Evolutionary conservation across 768 basidiomycete genomes (phyloP), one percentile per base, ranked within the genome.

Genomic region (Leccinum subgranulosum): DNA sequence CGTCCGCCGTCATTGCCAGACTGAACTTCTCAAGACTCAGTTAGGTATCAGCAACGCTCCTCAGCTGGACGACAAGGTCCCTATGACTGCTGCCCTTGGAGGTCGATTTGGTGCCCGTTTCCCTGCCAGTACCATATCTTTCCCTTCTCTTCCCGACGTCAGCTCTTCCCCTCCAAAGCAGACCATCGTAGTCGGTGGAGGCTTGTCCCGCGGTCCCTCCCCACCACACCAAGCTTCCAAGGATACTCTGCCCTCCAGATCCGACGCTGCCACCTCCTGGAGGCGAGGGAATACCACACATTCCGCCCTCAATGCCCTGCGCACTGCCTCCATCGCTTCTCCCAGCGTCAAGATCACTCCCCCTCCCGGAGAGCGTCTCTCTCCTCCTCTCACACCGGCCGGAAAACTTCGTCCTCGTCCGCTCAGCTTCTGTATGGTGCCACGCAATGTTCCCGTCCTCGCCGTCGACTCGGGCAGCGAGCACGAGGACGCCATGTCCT

Each of bases 241-340:
- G 39, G 70, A 71, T 23, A 60, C 28, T 46, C 66, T 73, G 6
- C 83, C 86, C n/a, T 92, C 90, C 69, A 92, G 90, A 73, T 92
- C 91, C 2, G 91, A 94, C 67, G 75, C 82, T 33, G 90, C 83
- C 50, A 77, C 83, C 36, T 91, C 88, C 52, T 94, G 92, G 92
- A 83, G 92, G 69, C 87, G 92, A 53, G 82, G 83, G 45, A 85
- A 71, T 28, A 69, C 82, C 28, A 87, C 85, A 68, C 84, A 89
- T 70, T 90, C 88, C 12, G 84, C 86, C 17, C 78, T 90, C 51
- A 84, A 78, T 60, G 85, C 83, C 43, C 81, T 87, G 63, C 84
- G 87, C 55, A 73, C 81, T 29, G 76, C 79, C 28, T 81, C 86
- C 39, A 54, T 73, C 57, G 57, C 63, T 45, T 86, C 87, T 6